Conservation (phyloP, 352 stramenopile species). For the Phytophthora capsici region DNA sequence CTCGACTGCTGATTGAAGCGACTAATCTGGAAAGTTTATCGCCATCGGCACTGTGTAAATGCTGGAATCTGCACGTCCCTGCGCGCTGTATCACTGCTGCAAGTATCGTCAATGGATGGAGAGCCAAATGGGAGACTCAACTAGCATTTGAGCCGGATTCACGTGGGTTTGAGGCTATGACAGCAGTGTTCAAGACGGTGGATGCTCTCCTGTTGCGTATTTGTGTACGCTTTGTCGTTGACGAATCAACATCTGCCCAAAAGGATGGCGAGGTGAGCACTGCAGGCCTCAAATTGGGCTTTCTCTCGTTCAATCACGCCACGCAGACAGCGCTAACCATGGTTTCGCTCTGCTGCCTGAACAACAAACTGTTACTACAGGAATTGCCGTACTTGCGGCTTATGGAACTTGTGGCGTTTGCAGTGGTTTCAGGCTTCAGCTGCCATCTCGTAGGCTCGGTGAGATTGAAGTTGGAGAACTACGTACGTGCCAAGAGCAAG, state of each 20-base stretch:
- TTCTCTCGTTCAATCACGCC: constrained; percentile 52
- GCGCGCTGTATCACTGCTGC: constrained; percentile 20
- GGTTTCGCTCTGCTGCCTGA: constrained; percentile 45
- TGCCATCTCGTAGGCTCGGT: constrained; percentile 48
- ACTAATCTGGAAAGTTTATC: constrained; percentile 25
- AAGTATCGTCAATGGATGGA: constrained; percentile 32
- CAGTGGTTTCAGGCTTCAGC: constrained; percentile 57
- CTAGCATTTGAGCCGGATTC: constrained; percentile 21
- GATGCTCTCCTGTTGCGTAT: constrained; percentile 39
- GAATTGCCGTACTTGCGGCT: constrained; percentile 36
- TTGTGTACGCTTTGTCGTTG: constrained; percentile 36
- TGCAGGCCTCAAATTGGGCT: constrained; percentile 31
- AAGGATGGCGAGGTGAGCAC: neutral
- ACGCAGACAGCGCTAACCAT: constrained; percentile 43
- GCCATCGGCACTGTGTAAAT: constrained; percentile 26
- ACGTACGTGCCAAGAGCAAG: constrained; percentile 49
- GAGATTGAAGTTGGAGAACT: constrained; percentile 58
- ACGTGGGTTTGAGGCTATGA: constrained; percentile 24
- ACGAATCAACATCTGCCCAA: constrained; percentile 19
- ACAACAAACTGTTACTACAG: constrained; percentile 42
- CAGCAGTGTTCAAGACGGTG: constrained; percentile 33
- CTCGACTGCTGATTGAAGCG: constrained; percentile 36
- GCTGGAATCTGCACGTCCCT: constrained; percentile 28
- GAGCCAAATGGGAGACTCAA: constrained; percentile 25
- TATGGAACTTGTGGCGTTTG: constrained; percentile 46